phyloP scores from a whole-genome alignment of 2,329 filamentous ascomycete genomes.

The Stachybotrys elegans region DNA sequence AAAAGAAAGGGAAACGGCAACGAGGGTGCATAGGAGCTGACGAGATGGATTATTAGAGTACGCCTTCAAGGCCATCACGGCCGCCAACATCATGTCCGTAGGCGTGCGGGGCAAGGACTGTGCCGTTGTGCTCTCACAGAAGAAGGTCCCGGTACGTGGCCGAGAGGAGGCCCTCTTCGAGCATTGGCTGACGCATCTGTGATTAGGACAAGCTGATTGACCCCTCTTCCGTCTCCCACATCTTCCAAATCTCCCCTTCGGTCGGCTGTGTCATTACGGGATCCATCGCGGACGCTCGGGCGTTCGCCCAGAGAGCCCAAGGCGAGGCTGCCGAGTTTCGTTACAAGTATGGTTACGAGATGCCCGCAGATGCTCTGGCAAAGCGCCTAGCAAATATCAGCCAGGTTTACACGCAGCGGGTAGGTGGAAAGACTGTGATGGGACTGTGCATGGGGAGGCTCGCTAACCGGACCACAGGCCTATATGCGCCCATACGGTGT shows the following conservation, averaged over 20 bases:
- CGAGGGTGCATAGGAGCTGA: not conserved
- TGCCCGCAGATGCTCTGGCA: slow-evolving; percentile 94
- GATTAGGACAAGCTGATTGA: slow-evolving; percentile 96
- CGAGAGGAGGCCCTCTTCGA: not conserved
- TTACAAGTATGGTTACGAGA: slow-evolving; percentile 99
- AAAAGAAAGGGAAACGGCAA: too few species aligned
- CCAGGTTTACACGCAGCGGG: slow-evolving; percentile 97
- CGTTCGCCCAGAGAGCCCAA: slow-evolving; percentile 86
- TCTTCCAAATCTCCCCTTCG: slow-evolving; percentile 93
- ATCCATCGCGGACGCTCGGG: slow-evolving; percentile 94
- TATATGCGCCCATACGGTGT: slow-evolving; percentile 98
- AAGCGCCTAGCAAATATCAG: slow-evolving; percentile 98
- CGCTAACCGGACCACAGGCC: slow-evolving; percentile 47
- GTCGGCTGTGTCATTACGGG: slow-evolving; percentile 98
- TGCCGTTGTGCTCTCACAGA: slow-evolving; percentile 94
- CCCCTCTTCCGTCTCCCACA: slow-evolving; percentile 91
- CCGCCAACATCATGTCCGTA: slow-evolving; percentile 97
- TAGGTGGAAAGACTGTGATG: slow-evolving; percentile 76
- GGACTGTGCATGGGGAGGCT: slow-evolving; percentile 12
- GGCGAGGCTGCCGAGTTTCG: slow-evolving; percentile 95
- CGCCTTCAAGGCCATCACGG: slow-evolving; percentile 99
- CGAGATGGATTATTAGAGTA: slow-evolving; percentile 63
- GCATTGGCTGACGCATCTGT: slow-evolving; percentile 15
- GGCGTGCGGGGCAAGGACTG: slow-evolving; percentile 95
- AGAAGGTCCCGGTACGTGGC: slow-evolving; percentile 93